phyloP scores from a whole-genome alignment of 306 rosid species.

The Corylus heterophylla region DNA sequence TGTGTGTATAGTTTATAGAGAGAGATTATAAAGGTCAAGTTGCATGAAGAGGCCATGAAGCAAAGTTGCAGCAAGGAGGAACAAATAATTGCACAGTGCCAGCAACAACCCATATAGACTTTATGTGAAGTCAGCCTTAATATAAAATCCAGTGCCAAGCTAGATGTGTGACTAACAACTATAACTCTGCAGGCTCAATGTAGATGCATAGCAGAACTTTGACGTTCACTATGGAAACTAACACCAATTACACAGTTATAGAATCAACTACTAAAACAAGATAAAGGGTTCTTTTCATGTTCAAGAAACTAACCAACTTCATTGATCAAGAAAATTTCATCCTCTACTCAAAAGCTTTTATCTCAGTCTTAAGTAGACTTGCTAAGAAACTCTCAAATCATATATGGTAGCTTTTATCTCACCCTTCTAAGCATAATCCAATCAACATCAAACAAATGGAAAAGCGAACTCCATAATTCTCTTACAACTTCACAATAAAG shows the following conservation, averaged over 20 bases:
- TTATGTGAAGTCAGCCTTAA: background rate
- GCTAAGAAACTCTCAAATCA: background rate
- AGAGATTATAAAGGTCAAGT: too few relatives aligned
- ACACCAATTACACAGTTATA: background rate
- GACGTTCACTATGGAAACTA: background rate
- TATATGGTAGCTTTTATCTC: background rate
- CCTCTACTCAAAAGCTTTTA: background rate
- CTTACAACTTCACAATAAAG: too few relatives aligned
- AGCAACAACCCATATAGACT: conserved; percentile 1
- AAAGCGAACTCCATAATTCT: too few relatives aligned
- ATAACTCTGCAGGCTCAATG: background rate
- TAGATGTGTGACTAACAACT: background rate
- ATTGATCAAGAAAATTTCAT: background rate
- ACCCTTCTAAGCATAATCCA: too few relatives aligned
- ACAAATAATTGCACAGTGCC: background rate
- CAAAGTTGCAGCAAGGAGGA: background rate
- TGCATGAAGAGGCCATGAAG: background rate
- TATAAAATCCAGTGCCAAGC: background rate
- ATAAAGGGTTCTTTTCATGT: background rate
- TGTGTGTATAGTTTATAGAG: background rate
- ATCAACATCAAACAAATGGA: too few relatives aligned
- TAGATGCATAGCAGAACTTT: background rate
- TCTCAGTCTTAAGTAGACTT: background rate
- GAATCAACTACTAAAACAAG: background rate
- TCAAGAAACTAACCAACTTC: background rate